Percentiles rank a stretch among this genome's conserved stretches.
These are phyloP conservation scores for Mucor circinelloides DNA, from an alignment of 371 early-diverging fungal genomes.

Conservation along the genomic window DNA sequence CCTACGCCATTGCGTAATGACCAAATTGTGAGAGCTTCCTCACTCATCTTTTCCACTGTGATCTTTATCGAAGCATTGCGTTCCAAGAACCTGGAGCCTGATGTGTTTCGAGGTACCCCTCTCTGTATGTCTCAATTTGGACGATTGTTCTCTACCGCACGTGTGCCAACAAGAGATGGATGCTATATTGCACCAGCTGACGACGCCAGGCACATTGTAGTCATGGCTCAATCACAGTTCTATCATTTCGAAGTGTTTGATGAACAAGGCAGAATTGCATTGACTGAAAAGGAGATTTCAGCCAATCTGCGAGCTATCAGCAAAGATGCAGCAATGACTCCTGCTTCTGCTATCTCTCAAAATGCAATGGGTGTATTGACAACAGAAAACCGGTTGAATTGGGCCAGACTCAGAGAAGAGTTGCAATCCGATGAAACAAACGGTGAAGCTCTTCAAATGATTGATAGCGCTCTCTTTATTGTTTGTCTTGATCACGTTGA, in stretches of 20 bases:
- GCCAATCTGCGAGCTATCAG: constrained; percentile 49
- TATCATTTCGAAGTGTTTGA: constrained; percentile 72
- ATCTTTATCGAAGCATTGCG: constrained; percentile 53
- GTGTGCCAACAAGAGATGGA: constrained; percentile 58
- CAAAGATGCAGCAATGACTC: constrained; percentile 39
- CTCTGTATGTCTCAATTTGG: constrained; percentile 72
- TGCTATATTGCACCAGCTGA: constrained; percentile 55
- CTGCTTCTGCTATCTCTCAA: constrained; percentile 46
- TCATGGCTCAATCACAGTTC: constrained; percentile 66
- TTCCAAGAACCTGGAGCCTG: constrained; percentile 61
- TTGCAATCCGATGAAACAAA: constrained; percentile 54
- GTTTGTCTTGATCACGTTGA: constrained; percentile 79
- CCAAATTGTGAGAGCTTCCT: constrained; percentile 54
- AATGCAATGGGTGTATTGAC: constrained; percentile 69
- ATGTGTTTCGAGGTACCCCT: constrained; percentile 65
- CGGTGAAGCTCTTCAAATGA: constrained; percentile 56
- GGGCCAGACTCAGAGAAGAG: constrained; percentile 60
- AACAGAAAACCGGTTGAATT: constrained; percentile 71
- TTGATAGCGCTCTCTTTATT: constrained; percentile 78
- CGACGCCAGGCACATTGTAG: constrained; percentile 61
- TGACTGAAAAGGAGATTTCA: constrained; percentile 55
- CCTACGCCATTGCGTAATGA: constrained; percentile 54
- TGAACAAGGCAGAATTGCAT: constrained; percentile 42
- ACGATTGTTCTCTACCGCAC: constrained; percentile 63
- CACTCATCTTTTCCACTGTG: constrained; percentile 54